Evolutionary conservation across 1,139 yeast species (phyloP).

Genomic region (Candida albicans): DNA sequence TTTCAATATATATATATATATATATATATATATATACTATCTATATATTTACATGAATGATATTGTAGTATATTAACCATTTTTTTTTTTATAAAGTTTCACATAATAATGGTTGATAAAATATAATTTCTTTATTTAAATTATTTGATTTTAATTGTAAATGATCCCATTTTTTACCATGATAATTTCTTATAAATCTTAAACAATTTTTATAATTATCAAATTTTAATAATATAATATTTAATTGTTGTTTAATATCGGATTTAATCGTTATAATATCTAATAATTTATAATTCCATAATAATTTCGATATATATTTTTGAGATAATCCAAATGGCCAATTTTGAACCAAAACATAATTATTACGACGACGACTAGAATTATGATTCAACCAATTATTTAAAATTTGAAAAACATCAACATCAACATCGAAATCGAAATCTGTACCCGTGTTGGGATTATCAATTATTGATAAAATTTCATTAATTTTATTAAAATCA

Average conservation of each 20-base stretch:
- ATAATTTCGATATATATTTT: conserved; percentile 29
- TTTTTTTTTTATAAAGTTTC: conserved; percentile 27
- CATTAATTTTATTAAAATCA: conserved; percentile 1
- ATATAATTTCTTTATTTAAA: conserved; percentile 18
- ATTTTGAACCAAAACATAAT: conserved; percentile 37
- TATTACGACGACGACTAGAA: no score
- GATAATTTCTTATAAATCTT: conserved; percentile 54
- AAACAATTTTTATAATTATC: conserved; percentile 47
- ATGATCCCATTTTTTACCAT: conserved; percentile 48
- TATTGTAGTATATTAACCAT: background rate
- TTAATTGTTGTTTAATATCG: conserved; percentile 30
- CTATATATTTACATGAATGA: conserved; percentile 1
- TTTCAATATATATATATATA: background rate
- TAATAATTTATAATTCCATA: conserved; percentile 44
- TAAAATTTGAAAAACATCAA: background rate
- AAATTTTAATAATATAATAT: conserved; percentile 46
- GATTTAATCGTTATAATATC: conserved; percentile 21
- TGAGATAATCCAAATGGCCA: conserved; percentile 42
- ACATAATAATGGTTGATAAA: conserved; percentile 42
- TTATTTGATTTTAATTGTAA: conserved; percentile 18
- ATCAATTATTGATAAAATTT: background rate
- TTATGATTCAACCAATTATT: conserved; percentile 1
- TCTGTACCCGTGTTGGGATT: background rate
- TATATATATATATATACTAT: background rate
- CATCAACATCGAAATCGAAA: background rate